A percentile compares a stretch with the other conserved stretches of the same genome.
Conservation (phyloP, 192 early-diverging fungal species). For the Cetraspora pellucida region DNA sequence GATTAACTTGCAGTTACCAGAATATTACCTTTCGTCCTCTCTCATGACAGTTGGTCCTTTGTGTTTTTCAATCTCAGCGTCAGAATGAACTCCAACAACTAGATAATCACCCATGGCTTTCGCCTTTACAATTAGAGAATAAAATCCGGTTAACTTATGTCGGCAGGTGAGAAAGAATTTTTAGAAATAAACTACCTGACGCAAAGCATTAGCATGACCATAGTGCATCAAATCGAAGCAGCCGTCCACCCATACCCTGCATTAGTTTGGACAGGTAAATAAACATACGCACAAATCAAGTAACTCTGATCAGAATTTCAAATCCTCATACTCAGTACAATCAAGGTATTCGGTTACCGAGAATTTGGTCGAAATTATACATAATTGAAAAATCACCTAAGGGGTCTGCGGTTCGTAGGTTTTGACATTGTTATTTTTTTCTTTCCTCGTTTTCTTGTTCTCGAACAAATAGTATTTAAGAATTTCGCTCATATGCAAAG, state of each 20-base stretch:
- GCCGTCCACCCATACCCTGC: constrained; percentile 87
- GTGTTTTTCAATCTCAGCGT: constrained; percentile 87
- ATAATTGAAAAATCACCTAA: too few relatives aligned
- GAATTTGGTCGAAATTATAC: too few relatives aligned
- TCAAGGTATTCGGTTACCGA: too few relatives aligned
- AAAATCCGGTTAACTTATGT: background rate
- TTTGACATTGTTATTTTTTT: too few relatives aligned
- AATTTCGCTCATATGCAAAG: too few relatives aligned
- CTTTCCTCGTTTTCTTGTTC: too few relatives aligned
- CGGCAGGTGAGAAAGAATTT: background rate
- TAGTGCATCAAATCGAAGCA: constrained; percentile 98
- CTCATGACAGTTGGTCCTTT: constrained; percentile 98
- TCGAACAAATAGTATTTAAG: too few relatives aligned
- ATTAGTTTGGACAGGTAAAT: background rate
- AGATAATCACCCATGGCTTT: constrained; percentile 93
- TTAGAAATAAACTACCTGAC: constrained; percentile 66
- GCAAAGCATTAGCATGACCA: constrained; percentile 94
- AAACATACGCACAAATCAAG: too few relatives aligned
- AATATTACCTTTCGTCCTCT: constrained; percentile 82
- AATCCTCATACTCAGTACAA: too few relatives aligned
- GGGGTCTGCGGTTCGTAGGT: too few relatives aligned
- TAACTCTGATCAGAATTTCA: too few relatives aligned
- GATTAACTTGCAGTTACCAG: background rate
- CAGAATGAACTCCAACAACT: constrained; percentile 95
- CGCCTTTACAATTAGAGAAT: constrained; percentile 56